Conservation (phyloP, 139 green algal species). For the Zygnema cylindricum region DNA sequence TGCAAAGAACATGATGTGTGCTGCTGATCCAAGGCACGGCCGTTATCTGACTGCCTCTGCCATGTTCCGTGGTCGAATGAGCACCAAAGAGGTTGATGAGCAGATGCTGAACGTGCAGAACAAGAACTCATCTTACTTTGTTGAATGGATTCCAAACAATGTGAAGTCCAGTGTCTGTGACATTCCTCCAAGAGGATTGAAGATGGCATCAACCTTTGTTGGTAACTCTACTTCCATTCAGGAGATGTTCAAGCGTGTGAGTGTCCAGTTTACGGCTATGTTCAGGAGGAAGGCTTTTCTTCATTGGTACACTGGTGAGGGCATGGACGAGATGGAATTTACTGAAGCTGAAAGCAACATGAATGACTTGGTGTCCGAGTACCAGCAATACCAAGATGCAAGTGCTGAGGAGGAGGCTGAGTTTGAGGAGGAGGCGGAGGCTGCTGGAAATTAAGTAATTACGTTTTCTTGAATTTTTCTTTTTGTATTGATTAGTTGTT, state of each 20-base stretch:
- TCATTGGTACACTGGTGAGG: conserved; percentile 99
- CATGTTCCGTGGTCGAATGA: conserved; percentile 96
- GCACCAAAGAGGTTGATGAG: conserved; percentile 98
- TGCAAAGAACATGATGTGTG: conserved; percentile 99
- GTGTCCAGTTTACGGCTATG: conserved; percentile 99
- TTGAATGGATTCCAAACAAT: conserved; percentile 99
- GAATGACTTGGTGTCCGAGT: conserved; percentile 96
- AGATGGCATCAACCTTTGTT: conserved; percentile 97
- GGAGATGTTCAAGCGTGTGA: conserved; percentile 84
- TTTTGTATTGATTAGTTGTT: no score
- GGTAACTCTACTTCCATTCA: conserved; percentile 95
- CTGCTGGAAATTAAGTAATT: conserved; percentile 24
- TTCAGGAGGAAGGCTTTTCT: conserved; percentile 99
- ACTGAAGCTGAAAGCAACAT: conserved; percentile 98
- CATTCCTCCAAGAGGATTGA: conserved; percentile 95
- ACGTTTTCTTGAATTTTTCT: no score
- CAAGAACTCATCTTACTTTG: conserved; percentile 99
- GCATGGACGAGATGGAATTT: conserved; percentile 99
- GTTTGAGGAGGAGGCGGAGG: conserved; percentile 38
- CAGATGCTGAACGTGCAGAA: conserved; percentile 99
- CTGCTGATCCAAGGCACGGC: conserved; percentile 95
- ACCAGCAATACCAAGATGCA: conserved; percentile 99
- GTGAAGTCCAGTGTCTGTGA: conserved; percentile 97
- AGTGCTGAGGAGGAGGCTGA: conserved; percentile 74
- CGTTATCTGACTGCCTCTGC: conserved; percentile 97